Base-by-base conservation (phyloP, 345 rosid species). In the Eucalyptus paniculata region DNA sequence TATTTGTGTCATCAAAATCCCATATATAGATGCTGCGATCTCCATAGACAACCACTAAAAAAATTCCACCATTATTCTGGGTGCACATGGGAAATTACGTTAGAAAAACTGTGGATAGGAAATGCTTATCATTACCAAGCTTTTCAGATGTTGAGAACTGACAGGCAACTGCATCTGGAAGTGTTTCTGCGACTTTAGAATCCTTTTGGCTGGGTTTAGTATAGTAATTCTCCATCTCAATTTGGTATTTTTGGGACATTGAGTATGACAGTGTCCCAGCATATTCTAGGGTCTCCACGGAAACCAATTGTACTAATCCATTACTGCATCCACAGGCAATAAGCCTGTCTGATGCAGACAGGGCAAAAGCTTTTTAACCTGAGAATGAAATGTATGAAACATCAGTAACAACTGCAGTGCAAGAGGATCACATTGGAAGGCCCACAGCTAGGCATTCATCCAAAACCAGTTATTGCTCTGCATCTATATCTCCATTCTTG, bases 131-230 rank as follows among this genome's bases (percentile, higher is more conserved):
- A 77, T 90, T 67, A 95, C 97, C 95, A 83, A 95, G 94, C 91
- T 93, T 96, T 62, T 94, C 95, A 49, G 93, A 88, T 80, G 92
- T 89, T 54, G 94, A 94, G 94, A 96, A 96, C 94, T 95, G 97
- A 91, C 99, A 95, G 89, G 99, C 98, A 89, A 97, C 89, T 92
- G 97, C 97, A 87, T 95, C 97, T 49, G 99, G 97, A 44, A 92
- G 92, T 80, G 86, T 62, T 47, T 90, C 87, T 50, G 42, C 83
- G 23, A 80, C 91, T 50, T 91, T 91, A 89, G 85, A 90, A 87
- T 93, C 89, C 87, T 80, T 88, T 88, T 89, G 91, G 87, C 56
- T 58, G 85, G 89, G 50, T 65, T 88, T 87, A 50, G 50, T 37
- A 26, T 21, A 67, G 89, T 30, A 85, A 86, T 16, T 72, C 60